Evolutionary conservation across 208 protist genomes (phyloP).

Genomic region (Crithidia expoeki): DNA sequence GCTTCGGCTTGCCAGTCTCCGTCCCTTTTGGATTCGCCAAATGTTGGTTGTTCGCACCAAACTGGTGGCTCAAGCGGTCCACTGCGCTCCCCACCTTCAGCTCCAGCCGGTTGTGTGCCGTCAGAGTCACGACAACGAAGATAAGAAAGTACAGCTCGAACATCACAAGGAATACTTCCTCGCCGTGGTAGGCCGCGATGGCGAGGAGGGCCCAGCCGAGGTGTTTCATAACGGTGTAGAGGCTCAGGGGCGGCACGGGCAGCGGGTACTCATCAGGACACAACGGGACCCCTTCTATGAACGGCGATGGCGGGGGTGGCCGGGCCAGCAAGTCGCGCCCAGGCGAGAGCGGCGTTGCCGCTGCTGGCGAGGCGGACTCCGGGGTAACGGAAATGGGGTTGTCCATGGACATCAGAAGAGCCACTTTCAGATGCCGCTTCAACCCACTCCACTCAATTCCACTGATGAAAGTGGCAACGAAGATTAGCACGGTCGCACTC

Average conservation of each 20-base stretch:
- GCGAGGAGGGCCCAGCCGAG: constrained; percentile 55
- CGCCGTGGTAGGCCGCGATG: constrained; percentile 46
- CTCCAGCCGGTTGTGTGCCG: constrained; percentile 50
- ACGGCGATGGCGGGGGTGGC: constrained; percentile 25
- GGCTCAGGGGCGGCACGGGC: constrained; percentile 53
- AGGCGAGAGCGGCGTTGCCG: background rate
- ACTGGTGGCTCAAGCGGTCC: constrained; percentile 29
- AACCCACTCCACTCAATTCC: constrained; percentile 78
- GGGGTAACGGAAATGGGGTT: constrained; percentile 14
- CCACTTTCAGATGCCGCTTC: constrained; percentile 88
- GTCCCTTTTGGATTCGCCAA: background rate
- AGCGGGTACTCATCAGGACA: constrained; percentile 57
- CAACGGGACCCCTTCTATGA: constrained; percentile 31
- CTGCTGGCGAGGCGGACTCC: background rate
- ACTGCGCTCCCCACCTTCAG: constrained; percentile 39
- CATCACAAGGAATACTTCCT: constrained; percentile 38
- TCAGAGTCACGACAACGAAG: constrained; percentile 66
- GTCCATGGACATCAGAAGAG: constrained; percentile 43
- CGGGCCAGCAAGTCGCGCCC: constrained; percentile 18
- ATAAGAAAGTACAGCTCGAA: constrained; percentile 63
- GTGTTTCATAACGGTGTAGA: constrained; percentile 54
- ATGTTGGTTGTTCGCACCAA: background rate
- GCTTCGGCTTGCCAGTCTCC: background rate
- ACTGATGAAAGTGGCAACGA: constrained; percentile 51
- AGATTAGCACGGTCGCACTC: constrained; percentile 46